Conservation (phyloP, 257 asterid genomes). For the Solanum pennellii region DNA sequence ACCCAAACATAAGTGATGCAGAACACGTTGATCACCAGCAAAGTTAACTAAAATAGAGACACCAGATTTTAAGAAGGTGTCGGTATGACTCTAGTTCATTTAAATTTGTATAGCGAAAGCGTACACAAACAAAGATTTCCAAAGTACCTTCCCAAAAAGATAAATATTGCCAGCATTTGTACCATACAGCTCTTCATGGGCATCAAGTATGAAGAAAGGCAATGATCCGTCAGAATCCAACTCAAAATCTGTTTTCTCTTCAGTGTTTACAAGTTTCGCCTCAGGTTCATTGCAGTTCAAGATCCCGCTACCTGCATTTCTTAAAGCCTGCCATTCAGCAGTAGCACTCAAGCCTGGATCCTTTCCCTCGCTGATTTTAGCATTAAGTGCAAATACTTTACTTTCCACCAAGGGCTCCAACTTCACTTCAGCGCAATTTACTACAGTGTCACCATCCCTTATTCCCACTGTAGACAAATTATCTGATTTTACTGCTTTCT, state of each 20-base stretch:
- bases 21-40: neutral
- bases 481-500: constrained; percentile 9
- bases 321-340: constrained; percentile 66
- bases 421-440: constrained; percentile 21
- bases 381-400: constrained; percentile 56
- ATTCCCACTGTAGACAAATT: constrained; percentile 7
- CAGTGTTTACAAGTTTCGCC: constrained; percentile 18
- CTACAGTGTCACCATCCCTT: constrained; percentile 9
- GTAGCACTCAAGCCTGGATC: constrained; percentile 68
- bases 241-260: constrained; percentile 58
- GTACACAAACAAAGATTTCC: neutral
- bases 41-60: neutral
- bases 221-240: constrained; percentile 68
- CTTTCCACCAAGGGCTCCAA: constrained; percentile 28
- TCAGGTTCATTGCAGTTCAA: constrained; percentile 21
- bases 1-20: neutral
- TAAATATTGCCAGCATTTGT: constrained; percentile 62
- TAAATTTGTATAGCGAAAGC: neutral
- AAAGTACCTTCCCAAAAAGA: constrained; percentile 91
- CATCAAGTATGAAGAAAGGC: constrained; percentile 86
- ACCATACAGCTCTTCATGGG: constrained; percentile 74
- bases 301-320: constrained; percentile 33
- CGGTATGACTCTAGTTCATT: no score
- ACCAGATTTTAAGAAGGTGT: neutral
- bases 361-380: constrained; percentile 48